Base-by-base conservation (phyloP, 1,139 yeast genomes). In the Eremothecium cymbalariae region DNA sequence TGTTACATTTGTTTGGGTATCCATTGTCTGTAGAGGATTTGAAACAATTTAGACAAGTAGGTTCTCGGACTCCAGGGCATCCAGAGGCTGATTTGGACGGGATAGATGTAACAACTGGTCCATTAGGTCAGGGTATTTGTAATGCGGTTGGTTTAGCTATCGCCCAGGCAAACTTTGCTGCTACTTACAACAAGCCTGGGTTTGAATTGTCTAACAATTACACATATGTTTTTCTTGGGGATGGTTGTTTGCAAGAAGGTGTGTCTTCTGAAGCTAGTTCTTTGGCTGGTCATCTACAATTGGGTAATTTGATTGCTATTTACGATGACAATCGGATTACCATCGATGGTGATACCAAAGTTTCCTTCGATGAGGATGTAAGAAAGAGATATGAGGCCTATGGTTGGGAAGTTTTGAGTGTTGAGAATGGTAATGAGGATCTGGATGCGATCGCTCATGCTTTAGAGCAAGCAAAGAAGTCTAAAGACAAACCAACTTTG, bases 231-330 rank as follows among this genome's bases (percentile, higher is more conserved):
- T 79, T 93, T 70, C 67, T 85, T 46, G 99, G 99, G 67, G 99
- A 90, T 57, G 99, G 98, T 52, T 93, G 98, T 70, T 72, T 90
- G 72, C 83, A 81, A 90, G 99, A 90, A 71, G 99, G 99, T 74
- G 86, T 90, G 46, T 75, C 96, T 41, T 74, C 93, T 42, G 99
- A 90, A 70, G 94, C 97, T 37, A 73, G 74, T 52, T 90, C 98
- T 28, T 68, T 88, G 46, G 99, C 98, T 47, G 99, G 98, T 57
- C 98, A 90, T 68, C 72, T 90, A 64, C 74, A 86, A 70, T 78
- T 90, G 63, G 86, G 86, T 63, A 88, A 88, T 72, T 75, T 90
- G 68, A 85, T 90, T 64, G 86, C 93, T 41, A 78, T 90, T 68
- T 93, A 93, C 79, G 99, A 90, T 61, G 95, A 86, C 69, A 90